phyloP scores from a whole-genome alignment of 352 stramenopile species.

The Pythium utonaiense region DNA sequence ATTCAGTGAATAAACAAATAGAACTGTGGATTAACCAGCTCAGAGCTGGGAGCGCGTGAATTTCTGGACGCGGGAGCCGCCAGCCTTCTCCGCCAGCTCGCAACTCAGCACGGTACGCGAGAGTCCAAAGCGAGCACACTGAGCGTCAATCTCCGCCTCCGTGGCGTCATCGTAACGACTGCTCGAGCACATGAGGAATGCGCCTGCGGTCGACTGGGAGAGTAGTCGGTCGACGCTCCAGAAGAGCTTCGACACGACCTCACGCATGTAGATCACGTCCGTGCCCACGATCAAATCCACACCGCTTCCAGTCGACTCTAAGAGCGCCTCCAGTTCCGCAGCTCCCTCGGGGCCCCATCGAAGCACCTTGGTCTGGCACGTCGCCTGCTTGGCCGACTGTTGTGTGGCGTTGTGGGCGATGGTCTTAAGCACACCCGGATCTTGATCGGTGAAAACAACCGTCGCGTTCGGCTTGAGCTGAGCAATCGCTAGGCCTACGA shows the following conservation, averaged over 20 bases:
- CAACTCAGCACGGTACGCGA: constrained; percentile 46
- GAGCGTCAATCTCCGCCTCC: constrained; percentile 59
- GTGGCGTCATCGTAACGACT: constrained; percentile 69
- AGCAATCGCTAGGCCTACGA: constrained; percentile 44
- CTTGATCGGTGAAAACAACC: constrained; percentile 79
- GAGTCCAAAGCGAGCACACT: constrained; percentile 47
- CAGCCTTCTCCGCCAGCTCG: constrained; percentile 24
- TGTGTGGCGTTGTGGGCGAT: constrained; percentile 70
- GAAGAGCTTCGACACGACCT: constrained; percentile 68
- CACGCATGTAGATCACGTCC: constrained; percentile 72
- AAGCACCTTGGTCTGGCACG: constrained; percentile 56
- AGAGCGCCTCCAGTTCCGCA: constrained; percentile 47
- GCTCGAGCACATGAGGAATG: constrained; percentile 79
- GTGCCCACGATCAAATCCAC: constrained; percentile 68
- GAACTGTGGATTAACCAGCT: constrained; percentile 4
- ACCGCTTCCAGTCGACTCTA: neutral
- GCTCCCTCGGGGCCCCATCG: constrained; percentile 59
- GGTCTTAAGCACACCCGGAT: constrained; percentile 77
- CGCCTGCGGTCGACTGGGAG: constrained; percentile 3
- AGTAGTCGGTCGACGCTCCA: constrained; percentile 72
- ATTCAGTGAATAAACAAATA: constrained; percentile 36
- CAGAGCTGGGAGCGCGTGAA: constrained; percentile 33
- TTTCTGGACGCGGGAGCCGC: constrained; percentile 50
- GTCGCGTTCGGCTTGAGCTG: constrained; percentile 54
- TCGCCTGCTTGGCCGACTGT: constrained; percentile 48